phyloP scores from a whole-genome alignment of 805 yeast species.

The Metschnikowia orientalis region DNA sequence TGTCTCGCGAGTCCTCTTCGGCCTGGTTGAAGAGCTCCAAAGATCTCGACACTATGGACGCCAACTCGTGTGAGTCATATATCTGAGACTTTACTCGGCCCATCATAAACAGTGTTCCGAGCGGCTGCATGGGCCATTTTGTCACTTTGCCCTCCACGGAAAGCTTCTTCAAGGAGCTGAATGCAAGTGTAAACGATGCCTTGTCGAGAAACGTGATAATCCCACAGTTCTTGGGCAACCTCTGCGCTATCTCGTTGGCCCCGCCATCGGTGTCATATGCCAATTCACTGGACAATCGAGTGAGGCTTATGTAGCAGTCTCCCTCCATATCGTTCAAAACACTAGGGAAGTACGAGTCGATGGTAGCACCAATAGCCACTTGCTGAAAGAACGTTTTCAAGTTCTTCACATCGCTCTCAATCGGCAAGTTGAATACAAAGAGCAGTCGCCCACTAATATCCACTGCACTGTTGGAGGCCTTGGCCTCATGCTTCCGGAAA shows the following conservation, averaged over 20 bases:
- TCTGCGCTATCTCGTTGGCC: conserved; percentile 28
- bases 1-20: conserved; percentile 60
- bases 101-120: conserved; percentile 44
- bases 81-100: conserved; percentile 29
- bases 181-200: conserved; percentile 59
- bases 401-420: conserved; percentile 48
- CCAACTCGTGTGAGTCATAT: conserved; percentile 49
- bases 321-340: conserved; percentile 38
- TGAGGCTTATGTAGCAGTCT: conserved; percentile 46
- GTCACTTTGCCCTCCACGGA: conserved; percentile 21
- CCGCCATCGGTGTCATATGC: conserved; percentile 27
- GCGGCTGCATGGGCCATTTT: conserved; percentile 36
- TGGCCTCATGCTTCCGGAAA: conserved; percentile 57
- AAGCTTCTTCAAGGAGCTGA: conserved; percentile 55
- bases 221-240: conserved; percentile 70
- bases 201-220: conserved; percentile 72
- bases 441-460: conserved; percentile 41
- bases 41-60: conserved; percentile 53
- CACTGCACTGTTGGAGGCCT: conserved; percentile 24
- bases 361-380: conserved; percentile 60
- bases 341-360: conserved; percentile 43
- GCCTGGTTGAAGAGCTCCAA: conserved; percentile 64
- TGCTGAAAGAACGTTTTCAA: conserved; percentile 55
- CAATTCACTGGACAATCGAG: conserved; percentile 56
- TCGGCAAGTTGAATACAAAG: conserved; percentile 76